Conservation (phyloP, 2,329 filamentous ascomycete genomes). For the Elsinoe australis region DNA sequence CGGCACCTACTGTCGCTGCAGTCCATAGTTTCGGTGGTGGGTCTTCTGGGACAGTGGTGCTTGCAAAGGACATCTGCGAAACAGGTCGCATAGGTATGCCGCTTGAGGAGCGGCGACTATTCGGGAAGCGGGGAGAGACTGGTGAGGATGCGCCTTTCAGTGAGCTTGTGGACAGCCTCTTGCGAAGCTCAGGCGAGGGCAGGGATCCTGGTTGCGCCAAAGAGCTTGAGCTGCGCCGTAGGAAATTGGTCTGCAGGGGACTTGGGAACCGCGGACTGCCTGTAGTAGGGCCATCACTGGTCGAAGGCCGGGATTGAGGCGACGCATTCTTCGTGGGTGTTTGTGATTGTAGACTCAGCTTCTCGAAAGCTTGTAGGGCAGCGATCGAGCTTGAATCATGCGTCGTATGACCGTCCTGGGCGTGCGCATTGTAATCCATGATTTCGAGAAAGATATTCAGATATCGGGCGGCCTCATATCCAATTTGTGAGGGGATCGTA, state of each 20-base stretch:
- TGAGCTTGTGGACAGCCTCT: conserved; percentile 7
- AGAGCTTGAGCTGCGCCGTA: conserved; percentile 13
- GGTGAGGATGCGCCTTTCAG: conserved; percentile 9
- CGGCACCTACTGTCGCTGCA: conserved; percentile 26
- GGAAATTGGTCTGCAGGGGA: not conserved
- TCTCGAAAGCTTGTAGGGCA: conserved; percentile 15
- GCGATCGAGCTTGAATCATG: not conserved
- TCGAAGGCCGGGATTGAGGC: conserved; percentile 5
- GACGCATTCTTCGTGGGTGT: not conserved
- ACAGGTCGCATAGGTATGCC: conserved; percentile 5
- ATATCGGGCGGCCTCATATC: conserved; percentile 5
- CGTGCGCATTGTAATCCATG: conserved; percentile 9
- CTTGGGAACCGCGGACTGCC: not conserved
- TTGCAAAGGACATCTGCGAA: conserved; percentile 8
- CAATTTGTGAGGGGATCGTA: no score
- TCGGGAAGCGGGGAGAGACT: conserved; percentile 1
- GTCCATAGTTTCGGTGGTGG: conserved; percentile 2
- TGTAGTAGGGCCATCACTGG: conserved; percentile 1
- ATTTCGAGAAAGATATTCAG: not conserved
- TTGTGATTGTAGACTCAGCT: conserved; percentile 6
- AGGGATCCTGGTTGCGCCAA: not conserved
- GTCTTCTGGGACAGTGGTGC: conserved; percentile 1
- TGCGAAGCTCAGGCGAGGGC: conserved; percentile 8
- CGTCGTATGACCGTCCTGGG: not conserved
- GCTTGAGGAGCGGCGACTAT: conserved; percentile 3